Conservation (phyloP, 441 rosid species). For the Bocquillonia castaneifolia region DNA sequence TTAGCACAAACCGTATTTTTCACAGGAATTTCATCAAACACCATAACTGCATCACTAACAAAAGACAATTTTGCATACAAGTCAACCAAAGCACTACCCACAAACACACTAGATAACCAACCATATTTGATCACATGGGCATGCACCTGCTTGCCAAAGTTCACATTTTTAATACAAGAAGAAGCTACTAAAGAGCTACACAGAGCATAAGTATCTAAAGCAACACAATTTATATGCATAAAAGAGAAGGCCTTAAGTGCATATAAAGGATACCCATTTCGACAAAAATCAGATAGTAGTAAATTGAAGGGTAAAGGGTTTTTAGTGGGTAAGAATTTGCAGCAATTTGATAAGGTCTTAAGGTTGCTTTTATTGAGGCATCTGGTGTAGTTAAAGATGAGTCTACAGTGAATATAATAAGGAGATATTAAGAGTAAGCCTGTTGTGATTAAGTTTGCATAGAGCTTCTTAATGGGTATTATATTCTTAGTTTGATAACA, state of each 20-base stretch:
- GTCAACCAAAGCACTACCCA: conserved; percentile 47
- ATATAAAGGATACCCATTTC: conserved; percentile 36
- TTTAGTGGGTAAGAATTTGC: conserved; percentile 30
- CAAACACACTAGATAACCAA: conserved; percentile 46
- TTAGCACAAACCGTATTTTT: conserved; percentile 55
- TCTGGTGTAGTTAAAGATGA: conserved; percentile 33
- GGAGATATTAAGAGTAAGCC: conserved; percentile 28
- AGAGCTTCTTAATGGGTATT: conserved; percentile 26
- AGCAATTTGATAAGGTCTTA: conserved; percentile 32
- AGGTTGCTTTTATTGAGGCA: conserved; percentile 24
- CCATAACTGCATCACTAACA: conserved; percentile 26
- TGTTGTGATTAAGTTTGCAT: conserved; percentile 34
- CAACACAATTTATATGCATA: conserved; percentile 37
- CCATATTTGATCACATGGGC: conserved; percentile 38
- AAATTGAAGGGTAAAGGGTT: conserved; percentile 41
- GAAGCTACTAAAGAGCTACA: conserved; percentile 44
- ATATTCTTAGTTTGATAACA: conserved; percentile 27
- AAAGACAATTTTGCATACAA: conserved; percentile 36
- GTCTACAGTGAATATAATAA: conserved; percentile 24
- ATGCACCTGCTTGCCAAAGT: conserved; percentile 44
- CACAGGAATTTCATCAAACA: conserved; percentile 53
- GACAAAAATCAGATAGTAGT: conserved; percentile 36
- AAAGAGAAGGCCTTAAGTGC: conserved; percentile 42
- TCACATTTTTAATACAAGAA: conserved; percentile 25
- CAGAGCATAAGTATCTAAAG: conserved; percentile 43